Evolutionary conservation across 1,139 yeast species (phyloP), one percentile per base, ranked within the genome.

Genomic region (Taiozyma onychis): DNA sequence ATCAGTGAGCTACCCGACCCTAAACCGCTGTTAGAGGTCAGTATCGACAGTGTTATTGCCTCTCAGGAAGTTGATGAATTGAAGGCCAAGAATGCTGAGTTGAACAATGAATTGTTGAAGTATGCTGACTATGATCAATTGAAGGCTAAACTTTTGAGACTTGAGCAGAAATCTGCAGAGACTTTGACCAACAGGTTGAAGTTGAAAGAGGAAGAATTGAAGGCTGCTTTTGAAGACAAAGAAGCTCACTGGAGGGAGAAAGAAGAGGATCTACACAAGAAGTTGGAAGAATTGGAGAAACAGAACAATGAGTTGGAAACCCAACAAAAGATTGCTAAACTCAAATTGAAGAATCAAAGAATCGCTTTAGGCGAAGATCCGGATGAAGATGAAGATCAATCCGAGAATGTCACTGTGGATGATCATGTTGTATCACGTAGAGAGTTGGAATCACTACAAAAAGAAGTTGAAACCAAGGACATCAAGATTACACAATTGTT

Each of bases 1-100:
- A 71, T 93, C 14, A 88, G 90, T 2, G 97, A 91, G 63, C 93
- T 96, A 0, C 97, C 98, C 0, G 97, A 93, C 68, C 98, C 98
- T 4, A 78, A 77, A 53, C 96, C 97, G 3, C 68, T 91, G 45
- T 70, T 91, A 51, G 89, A 87, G 60, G 77, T 80, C 39, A 81
- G 95, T 3, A 67, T 87, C 35, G 88, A 85, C 50, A 79, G 88
- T 3, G 83, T 86, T n/a, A 67, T 76, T 13, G 78, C 79, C 37
- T 74, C 78, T 1, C 73, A 78, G 14, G 90, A 88, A 51, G 69
- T 78, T 3, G 77, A 76, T 2, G 68, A 69, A 13, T 67, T 86
- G 48, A 74, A 76, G 54, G 69, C 70, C 24, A 88, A 86, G 61
- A 79, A 85, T 51, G 68, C 71, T 3, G 64, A 66, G 18, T 70